Evolutionary conservation across 352 stramenopile species (phyloP).

Genomic region (Globisporangium megalacanthum): DNA sequence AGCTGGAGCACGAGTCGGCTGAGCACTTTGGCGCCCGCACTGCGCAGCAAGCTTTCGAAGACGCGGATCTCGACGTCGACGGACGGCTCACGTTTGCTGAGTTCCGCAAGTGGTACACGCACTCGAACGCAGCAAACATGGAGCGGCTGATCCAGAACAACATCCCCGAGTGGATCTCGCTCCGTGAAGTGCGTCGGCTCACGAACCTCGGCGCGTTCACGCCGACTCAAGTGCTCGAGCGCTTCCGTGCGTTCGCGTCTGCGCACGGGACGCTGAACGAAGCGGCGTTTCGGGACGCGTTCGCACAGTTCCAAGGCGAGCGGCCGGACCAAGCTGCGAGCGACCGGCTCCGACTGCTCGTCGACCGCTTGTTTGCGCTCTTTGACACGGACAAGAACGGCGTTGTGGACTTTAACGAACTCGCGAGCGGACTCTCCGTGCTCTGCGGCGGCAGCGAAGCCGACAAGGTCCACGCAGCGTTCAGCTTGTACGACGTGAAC

Average conservation of each 20-base stretch:
- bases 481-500: slow-evolving; percentile 87
- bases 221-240: slow-evolving; percentile 71
- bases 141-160: slow-evolving; percentile 77
- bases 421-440: slow-evolving; percentile 73
- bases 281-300: slow-evolving; percentile 52
- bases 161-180: slow-evolving; percentile 66
- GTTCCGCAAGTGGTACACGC: slow-evolving; percentile 81
- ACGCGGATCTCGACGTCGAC: slow-evolving; percentile 68
- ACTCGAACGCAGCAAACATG: slow-evolving; percentile 67
- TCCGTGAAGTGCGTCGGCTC: slow-evolving; percentile 70
- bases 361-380: slow-evolving; percentile 74
- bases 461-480: slow-evolving; percentile 78
- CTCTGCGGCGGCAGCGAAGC: slow-evolving; percentile 60
- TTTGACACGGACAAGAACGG: slow-evolving; percentile 83
- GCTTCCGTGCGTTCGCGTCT: slow-evolving; percentile 61
- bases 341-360: slow-evolving; percentile 48
- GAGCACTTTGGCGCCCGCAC: slow-evolving; percentile 60
- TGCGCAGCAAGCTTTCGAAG: slow-evolving; percentile 65
- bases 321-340: slow-evolving; percentile 18
- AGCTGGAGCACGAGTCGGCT: slow-evolving; percentile 46
- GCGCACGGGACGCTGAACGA: slow-evolving; percentile 63
- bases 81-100: slow-evolving; percentile 65
- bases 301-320: slow-evolving; percentile 45
- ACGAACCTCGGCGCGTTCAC: slow-evolving; percentile 72
- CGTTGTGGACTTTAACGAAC: slow-evolving; percentile 74